Percentiles rank a stretch among this genome's conserved stretches.
Evolutionary conservation across 2,329 filamentous ascomycete genomes (phyloP).

Genomic region (Apiospora sp.): DNA sequence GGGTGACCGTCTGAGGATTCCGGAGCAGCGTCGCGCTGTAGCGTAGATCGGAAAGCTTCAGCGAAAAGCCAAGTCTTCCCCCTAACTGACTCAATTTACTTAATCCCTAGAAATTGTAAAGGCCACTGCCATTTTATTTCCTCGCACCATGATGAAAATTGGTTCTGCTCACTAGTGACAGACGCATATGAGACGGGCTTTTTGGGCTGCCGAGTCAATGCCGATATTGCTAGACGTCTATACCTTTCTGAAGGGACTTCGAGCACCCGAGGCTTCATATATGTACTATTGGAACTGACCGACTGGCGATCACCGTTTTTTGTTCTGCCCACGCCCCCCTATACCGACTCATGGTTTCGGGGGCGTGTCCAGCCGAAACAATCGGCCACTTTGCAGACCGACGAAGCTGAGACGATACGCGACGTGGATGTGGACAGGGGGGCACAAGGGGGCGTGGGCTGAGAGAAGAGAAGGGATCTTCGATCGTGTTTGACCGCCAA

Average conservation of each 20-base stretch:
- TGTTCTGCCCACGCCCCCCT: not conserved
- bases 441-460: not conserved
- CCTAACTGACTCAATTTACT: not conserved
- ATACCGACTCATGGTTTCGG: constrained; percentile 4
- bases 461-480: not conserved
- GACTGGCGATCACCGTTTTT: too few relatives aligned
- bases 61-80: not conserved
- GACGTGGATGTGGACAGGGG: not conserved
- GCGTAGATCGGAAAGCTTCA: constrained; percentile 14
- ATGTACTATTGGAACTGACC: too few relatives aligned
- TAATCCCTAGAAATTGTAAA: not conserved
- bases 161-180: not conserved
- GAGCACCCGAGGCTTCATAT: not conserved
- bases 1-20: constrained; percentile 4
- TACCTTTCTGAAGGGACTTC: not conserved
- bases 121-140: not conserved
- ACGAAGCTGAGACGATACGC: constrained; percentile 20
- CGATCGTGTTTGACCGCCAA: constrained; percentile 14
- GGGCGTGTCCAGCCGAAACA: not conserved
- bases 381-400: constrained; percentile 1
- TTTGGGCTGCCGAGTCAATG: not conserved
- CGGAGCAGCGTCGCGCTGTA: constrained; percentile 7
- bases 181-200: not conserved
- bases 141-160: not conserved
- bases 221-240: not conserved